Base-by-base conservation (phyloP, 306 rosid genomes). In the Medicago lupulina region DNA sequence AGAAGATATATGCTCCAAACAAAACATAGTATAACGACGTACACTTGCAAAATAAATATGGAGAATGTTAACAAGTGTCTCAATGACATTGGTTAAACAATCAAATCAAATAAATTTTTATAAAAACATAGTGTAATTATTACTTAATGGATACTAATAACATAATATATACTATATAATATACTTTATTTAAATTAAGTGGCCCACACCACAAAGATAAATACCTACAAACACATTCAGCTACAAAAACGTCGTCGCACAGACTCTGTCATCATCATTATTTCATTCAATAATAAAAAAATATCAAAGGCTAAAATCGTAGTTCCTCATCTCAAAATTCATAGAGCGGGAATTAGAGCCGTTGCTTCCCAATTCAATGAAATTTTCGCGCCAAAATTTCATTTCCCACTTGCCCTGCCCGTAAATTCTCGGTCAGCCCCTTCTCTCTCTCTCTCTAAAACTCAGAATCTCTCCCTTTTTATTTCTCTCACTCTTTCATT, bases 291-390 rank as follows among this genome's bases (percentile, higher is more conserved):
- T 46, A 65, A 40, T 4, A 6, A 28, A 60, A 68, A 73, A 46
- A 79, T 2, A 43, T 2, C 0, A 16, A 83, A 54, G 91, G 91
- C 31, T 2, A 88, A 12, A 81, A 59, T 18, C 16, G 87, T 62
- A 73, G 80, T 46, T 38, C 8, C 13, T 0, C 0, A 3, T 1
- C 6, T 6, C 0, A 23, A 73, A 81, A 81, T 8, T 9, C 19
- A 6, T 75, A 66, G 88, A 16, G 99, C 97, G 99, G 99, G 97
- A 92, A 89, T 78, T 66, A 84, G 97, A 92, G 96, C 97, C 99
- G 99, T 95, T 95, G 97, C 55, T 46, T 18, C 76, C 83, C 23
- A 75, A 86, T 81, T 11, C 70, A 53, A 82, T 67, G 60, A 71
- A 70, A 80, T 17, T 82, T 87, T 84, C 82, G 90, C 88, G 90